Conservation (phyloP, 2,329 filamentous ascomycete genomes). For the Verticillium longisporum region DNA sequence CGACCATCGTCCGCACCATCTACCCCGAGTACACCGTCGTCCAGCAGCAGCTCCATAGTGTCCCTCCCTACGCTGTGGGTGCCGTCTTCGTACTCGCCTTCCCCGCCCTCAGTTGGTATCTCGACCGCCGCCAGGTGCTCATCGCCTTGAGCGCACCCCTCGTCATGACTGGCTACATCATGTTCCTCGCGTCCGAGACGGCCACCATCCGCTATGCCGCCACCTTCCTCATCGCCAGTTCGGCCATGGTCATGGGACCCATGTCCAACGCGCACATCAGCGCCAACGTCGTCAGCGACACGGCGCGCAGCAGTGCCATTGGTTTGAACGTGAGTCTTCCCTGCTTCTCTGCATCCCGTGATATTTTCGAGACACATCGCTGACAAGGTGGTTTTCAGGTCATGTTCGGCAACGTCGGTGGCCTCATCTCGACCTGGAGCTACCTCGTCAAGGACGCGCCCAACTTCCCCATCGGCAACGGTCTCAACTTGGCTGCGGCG, state of each 20-base stretch:
- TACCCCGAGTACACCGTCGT: conserved; percentile 52
- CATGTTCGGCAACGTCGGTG: conserved; percentile 69
- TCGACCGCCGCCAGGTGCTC: conserved; percentile 54
- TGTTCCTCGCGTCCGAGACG: conserved; percentile 55
- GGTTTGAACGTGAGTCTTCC: conserved; percentile 37
- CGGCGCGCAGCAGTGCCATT: conserved; percentile 59
- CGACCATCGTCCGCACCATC: conserved; percentile 62
- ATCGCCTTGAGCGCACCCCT: conserved; percentile 53
- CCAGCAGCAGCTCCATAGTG: conserved; percentile 61
- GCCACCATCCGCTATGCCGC: conserved; percentile 57
- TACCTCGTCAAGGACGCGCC: conserved; percentile 58
- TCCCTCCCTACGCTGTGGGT: conserved; percentile 64
- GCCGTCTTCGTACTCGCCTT: conserved; percentile 59
- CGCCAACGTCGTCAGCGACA: conserved; percentile 66
- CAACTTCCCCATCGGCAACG: conserved; percentile 64
- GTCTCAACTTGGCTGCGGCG: conserved; percentile 56
- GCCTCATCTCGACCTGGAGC: conserved; percentile 58
- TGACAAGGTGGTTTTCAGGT: conserved; percentile 20
- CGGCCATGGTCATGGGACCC: conserved; percentile 56
- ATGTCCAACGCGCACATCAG: conserved; percentile 62
- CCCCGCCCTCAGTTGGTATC: conserved; percentile 53
- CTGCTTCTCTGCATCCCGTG: not conserved
- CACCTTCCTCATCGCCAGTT: conserved; percentile 61
- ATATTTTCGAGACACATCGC: conserved; percentile 21
- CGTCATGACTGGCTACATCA: conserved; percentile 63